These are phyloP conservation scores for Carallia pectinifolia DNA, from an alignment of 345 rosid genomes.

Conservation along the genomic window DNA sequence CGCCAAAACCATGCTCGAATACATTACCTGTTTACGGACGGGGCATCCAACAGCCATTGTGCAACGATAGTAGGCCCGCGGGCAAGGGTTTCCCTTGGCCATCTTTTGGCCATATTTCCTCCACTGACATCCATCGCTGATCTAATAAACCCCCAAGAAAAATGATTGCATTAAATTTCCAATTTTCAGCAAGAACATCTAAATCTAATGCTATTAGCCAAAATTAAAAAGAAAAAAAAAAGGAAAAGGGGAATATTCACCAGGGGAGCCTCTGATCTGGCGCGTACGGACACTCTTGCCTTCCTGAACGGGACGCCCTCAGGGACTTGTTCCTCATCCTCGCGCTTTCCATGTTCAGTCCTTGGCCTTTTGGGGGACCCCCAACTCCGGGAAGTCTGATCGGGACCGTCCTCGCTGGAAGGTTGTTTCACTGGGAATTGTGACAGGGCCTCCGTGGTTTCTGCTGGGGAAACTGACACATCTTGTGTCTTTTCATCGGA, in stretches of 20 bases:
- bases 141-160: constrained; percentile 31
- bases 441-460: constrained; percentile 34
- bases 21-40: constrained; percentile 79
- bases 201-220: too few relatives aligned
- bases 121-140: constrained; percentile 93
- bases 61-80: constrained; percentile 95
- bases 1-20: too few relatives aligned
- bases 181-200: too few relatives aligned
- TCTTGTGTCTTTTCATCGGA: constrained; percentile 34
- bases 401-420: constrained; percentile 32
- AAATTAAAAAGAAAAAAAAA: too few relatives aligned
- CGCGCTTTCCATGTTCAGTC: constrained; percentile 38
- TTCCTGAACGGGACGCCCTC: constrained; percentile 50
- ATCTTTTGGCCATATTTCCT: constrained; percentile 94
- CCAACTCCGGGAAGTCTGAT: constrained; percentile 42
- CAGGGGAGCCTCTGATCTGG: constrained; percentile 56
- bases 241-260: constrained; percentile 1
- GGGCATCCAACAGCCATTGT: constrained; percentile 74
- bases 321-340: constrained; percentile 47
- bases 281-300: constrained; percentile 55
- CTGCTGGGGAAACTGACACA: constrained; percentile 28
- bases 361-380: constrained; percentile 49
- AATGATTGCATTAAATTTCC: too few relatives aligned
- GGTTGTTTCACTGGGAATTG: constrained; percentile 26
- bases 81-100: constrained; percentile 89